A percentile compares a stretch with the other conserved stretches of the same genome.
phyloP scores from a whole-genome alignment of 257 asterid species.

The Perilla frutescens region DNA sequence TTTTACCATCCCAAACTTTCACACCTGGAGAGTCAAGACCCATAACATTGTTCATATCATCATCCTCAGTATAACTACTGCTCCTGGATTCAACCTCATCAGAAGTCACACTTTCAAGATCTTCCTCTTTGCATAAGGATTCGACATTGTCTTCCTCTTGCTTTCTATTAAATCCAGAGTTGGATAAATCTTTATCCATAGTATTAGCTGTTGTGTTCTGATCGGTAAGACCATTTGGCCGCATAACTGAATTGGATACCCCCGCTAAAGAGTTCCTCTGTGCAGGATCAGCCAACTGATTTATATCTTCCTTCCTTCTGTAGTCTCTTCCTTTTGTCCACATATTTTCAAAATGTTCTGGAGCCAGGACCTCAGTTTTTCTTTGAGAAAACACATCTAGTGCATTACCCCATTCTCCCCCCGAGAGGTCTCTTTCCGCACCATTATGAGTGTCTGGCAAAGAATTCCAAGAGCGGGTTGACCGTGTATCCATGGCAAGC shows the following conservation, averaged over 20 bases:
- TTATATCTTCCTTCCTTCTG: conserved; percentile 56
- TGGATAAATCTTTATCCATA: conserved; percentile 34
- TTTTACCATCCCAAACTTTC: conserved; percentile 93
- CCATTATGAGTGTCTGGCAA: conserved; percentile 55
- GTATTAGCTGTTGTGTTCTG: conserved; percentile 32
- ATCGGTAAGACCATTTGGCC: conserved; percentile 44
- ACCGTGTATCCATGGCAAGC: conserved; percentile 73
- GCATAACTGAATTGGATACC: conserved; percentile 53
- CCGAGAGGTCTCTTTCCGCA: conserved; percentile 68
- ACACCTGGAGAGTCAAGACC: conserved; percentile 91
- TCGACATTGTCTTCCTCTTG: conserved; percentile 23
- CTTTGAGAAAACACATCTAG: conserved; percentile 75
- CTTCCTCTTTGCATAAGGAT: conserved; percentile 52
- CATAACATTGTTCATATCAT: conserved; percentile 62
- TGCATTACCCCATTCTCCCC: conserved; percentile 89
- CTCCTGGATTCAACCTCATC: conserved; percentile 74
- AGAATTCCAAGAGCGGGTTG: conserved; percentile 83
- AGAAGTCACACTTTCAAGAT: conserved; percentile 44
- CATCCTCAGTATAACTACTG: conserved; percentile 82
- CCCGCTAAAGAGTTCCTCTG: conserved; percentile 49
- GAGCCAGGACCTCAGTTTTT: conserved; percentile 84
- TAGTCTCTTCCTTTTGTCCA: conserved; percentile 95
- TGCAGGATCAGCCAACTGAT: conserved; percentile 44
- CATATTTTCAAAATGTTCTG: conserved; percentile 94
- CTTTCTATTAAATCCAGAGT: conserved; percentile 41